These are phyloP conservation scores for Mucor mucedo DNA, from an alignment of 371 early-diverging fungal species.

Conservation along the genomic window DNA sequence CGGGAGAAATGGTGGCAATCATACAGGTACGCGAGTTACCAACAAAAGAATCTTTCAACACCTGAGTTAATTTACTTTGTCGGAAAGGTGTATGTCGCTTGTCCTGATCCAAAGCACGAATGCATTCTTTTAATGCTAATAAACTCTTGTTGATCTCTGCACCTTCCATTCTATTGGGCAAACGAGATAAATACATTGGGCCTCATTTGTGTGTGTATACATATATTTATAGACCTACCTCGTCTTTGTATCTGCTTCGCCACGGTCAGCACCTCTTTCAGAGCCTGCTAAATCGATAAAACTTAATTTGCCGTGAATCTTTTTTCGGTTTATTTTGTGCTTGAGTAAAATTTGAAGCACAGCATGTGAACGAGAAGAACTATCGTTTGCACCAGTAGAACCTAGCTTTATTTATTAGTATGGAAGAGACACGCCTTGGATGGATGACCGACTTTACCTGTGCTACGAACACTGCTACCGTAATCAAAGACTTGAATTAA, in stretches of 20 bases:
- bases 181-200: too few species aligned
- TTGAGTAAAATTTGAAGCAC: slow-evolving; percentile 90
- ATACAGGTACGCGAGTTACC: slow-evolving; percentile 96
- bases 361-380: slow-evolving; percentile 98
- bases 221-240: slow-evolving; percentile 46
- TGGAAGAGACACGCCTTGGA: neutral
- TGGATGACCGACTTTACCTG: slow-evolving; percentile 58
- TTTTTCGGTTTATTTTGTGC: slow-evolving; percentile 58
- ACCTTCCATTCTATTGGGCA: slow-evolving; percentile 71
- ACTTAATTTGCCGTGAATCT: slow-evolving; percentile 85
- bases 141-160: slow-evolving; percentile 63
- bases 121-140: slow-evolving; percentile 96
- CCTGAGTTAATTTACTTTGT: slow-evolving; percentile 95
- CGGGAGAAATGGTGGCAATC: slow-evolving; percentile 96
- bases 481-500: slow-evolving; percentile 91
- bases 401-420: slow-evolving; percentile 60
- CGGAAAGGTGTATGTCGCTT: slow-evolving; percentile 94
- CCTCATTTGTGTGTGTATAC: neutral
- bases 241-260: slow-evolving; percentile 88
- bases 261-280: slow-evolving; percentile 98
- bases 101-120: slow-evolving; percentile 92
- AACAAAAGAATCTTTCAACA: slow-evolving; percentile 94
- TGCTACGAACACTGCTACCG: slow-evolving; percentile 87
- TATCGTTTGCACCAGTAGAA: slow-evolving; percentile 93
- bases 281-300: slow-evolving; percentile 99